phyloP scores from a whole-genome alignment of 2,329 filamentous ascomycete genomes.

The Colletotrichum navitas region DNA sequence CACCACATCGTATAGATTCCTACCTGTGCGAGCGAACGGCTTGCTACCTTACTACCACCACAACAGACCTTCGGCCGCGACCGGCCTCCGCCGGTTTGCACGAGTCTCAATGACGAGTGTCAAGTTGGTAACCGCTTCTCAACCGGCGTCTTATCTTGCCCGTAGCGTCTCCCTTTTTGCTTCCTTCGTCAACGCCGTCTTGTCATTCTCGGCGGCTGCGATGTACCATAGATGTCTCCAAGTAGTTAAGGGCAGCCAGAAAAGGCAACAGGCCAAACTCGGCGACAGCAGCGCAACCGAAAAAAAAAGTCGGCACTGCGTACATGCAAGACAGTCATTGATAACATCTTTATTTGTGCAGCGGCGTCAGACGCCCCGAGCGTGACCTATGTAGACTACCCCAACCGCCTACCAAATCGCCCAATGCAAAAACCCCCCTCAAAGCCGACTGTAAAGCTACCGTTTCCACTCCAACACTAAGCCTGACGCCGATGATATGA shows the following conservation, averaged over 20 bases:
- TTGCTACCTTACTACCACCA: neutral
- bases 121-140: neutral
- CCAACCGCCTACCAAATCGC: constrained; percentile 27
- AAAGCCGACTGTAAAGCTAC: constrained; percentile 29
- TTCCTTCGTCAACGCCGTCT: neutral
- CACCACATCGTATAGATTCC: neutral
- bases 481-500: constrained; percentile 39
- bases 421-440: constrained; percentile 33
- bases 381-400: constrained; percentile 35
- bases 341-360: constrained; percentile 31
- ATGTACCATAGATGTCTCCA: neutral
- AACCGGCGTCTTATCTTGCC: neutral
- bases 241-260: neutral
- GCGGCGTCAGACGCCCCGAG: constrained; percentile 29
- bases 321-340: neutral
- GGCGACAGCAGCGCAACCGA: neutral
- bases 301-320: neutral
- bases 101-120: neutral
- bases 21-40: neutral
- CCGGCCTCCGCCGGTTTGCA: neutral
- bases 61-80: neutral
- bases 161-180: too few relatives aligned
- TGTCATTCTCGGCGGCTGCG: neutral
- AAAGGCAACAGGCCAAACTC: neutral
- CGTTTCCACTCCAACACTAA: constrained; percentile 30